These are phyloP conservation scores for Suhomyces kilbournensis DNA, from an alignment of 805 yeast genomes.

Conservation along the genomic window DNA sequence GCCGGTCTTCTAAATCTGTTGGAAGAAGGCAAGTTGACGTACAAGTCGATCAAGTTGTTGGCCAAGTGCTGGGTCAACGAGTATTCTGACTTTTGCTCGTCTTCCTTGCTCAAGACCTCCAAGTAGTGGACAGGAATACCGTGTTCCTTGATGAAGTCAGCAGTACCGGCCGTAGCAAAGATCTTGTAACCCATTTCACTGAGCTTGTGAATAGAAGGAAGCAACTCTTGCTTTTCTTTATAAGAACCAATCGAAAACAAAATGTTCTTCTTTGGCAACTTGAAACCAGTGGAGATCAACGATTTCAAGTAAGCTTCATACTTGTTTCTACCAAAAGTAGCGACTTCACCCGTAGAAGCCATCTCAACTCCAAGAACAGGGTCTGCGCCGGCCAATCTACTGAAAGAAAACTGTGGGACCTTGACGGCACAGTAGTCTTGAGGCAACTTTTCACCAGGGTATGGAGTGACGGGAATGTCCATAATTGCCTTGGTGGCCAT, in stretches of 20 bases:
- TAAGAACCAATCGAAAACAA: constrained; percentile 92
- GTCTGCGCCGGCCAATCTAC: constrained; percentile 95
- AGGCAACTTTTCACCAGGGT: constrained; percentile 86
- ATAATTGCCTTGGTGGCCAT: constrained; percentile 95
- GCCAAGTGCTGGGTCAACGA: constrained; percentile 96
- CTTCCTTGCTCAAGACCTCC: constrained; percentile 75
- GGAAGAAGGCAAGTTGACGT: constrained; percentile 94
- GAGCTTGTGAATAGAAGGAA: constrained; percentile 81
- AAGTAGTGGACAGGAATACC: constrained; percentile 91
- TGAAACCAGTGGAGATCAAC: constrained; percentile 91
- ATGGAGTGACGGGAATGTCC: constrained; percentile 84
- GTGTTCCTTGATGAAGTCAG: constrained; percentile 95
- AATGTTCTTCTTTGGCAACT: constrained; percentile 91
- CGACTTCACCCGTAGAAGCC: constrained; percentile 99
- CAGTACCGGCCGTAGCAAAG: constrained; percentile 98
- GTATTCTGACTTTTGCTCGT: constrained; percentile 85
- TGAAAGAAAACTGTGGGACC: constrained; percentile 97
- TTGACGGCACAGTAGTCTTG: constrained; percentile 93
- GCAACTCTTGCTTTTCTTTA: constrained; percentile 91
- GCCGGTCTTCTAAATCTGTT: constrained; percentile 99
- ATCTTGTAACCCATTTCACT: constrained; percentile 82
- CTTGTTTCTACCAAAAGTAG: constrained; percentile 92
- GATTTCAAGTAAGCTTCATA: constrained; percentile 97
- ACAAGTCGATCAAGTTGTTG: constrained; percentile 91
- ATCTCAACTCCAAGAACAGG: constrained; percentile 97